Base-by-base conservation (phyloP, 2,329 filamentous ascomycete species). In the Pyrenophora seminiperda region DNA sequence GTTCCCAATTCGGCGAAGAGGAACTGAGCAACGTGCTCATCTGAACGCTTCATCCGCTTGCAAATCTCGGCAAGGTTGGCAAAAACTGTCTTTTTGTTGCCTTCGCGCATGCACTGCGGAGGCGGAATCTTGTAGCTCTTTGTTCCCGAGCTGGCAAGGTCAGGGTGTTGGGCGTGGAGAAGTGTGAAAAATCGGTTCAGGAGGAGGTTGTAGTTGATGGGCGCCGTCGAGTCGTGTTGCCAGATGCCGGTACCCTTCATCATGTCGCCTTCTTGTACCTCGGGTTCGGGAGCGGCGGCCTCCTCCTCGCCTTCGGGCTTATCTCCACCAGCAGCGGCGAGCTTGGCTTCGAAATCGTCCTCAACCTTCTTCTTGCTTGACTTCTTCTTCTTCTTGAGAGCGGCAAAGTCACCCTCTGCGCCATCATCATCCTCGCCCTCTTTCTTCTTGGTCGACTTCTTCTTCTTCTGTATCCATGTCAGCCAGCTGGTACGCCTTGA, bases 61-160 rank as follows among this genome's bases (percentile, higher is more conserved):
- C 91, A 96, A 70, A 99, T 97, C 74, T 99, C 94, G 74, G 91
- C 86, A 72, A 99, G 94, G 81, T 99, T 99, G 81, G 93, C 94
- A 71, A 99, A 99, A 71, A 99, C 96, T 57, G 94, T 99, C 87
- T 72, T 73, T 85, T 96, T 95, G 86, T 99, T 99, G 75, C 94
- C 94, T 91, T 99, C 94, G 79, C 94, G 92, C 72, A 97, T 86
- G 79, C 94, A 97, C 81, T 99, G 94, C 41, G 94, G 94, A 44
- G 94, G 94, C 43, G 94, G 94, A 65, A 99, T 99, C 86, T 97
- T 97, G 86, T 97, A 99, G 77, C 89, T 95, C 83, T 91, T 94
- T 70, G 87, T 86, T 62, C 91, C 91, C 73, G 86, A 90, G 57
- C 90, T 88, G 59, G 93, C 88, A 70, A 97, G 88, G 74, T 99